Conservation (phyloP, 2,329 filamentous ascomycete species). For the Monosporascus ibericus region DNA sequence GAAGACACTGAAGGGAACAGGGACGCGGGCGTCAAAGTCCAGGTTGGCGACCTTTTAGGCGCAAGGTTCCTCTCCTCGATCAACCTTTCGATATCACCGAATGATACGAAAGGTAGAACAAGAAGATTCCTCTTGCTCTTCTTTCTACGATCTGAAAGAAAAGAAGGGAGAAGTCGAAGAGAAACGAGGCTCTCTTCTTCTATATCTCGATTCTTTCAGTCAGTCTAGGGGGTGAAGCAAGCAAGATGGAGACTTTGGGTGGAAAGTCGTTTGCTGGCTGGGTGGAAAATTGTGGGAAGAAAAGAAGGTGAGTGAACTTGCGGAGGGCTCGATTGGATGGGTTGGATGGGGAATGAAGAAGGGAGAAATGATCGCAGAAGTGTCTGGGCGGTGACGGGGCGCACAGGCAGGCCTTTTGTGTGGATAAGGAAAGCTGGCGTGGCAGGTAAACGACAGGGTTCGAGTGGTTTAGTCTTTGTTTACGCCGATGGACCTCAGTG, state of each 20-base stretch:
- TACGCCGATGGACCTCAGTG: conserved; percentile 18
- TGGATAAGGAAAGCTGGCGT: conserved; percentile 12
- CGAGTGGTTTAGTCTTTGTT: conserved; percentile 20
- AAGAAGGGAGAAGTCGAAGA: conserved; percentile 33
- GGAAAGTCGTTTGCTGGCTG: conserved; percentile 25
- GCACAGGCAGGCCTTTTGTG: conserved; percentile 1
- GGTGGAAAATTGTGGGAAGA: conserved; percentile 20
- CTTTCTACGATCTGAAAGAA: conserved; percentile 41
- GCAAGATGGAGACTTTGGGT: conserved; percentile 32
- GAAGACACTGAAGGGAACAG: conserved; percentile 99
- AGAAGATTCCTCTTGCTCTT: conserved; percentile 62
- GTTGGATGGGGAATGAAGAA: conserved; percentile 11
- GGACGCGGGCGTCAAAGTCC: conserved; percentile 99
- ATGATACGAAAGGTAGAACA: conserved; percentile 54
- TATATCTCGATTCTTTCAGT: conserved; percentile 27
- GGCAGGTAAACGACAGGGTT: conserved; percentile 19
- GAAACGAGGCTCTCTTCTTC: conserved; percentile 25
- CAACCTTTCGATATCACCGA: conserved; percentile 31
- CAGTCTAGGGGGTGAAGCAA: conserved; percentile 14
- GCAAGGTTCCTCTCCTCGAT: conserved; percentile 38
- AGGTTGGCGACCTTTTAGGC: conserved; percentile 79
- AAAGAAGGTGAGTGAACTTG: conserved; percentile 2
- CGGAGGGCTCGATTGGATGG: background rate
- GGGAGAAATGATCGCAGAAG: conserved; percentile 15
- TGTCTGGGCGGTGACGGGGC: conserved; percentile 2